A percentile compares a stretch with the other conserved stretches of the same genome.
Evolutionary conservation across 2,329 filamentous ascomycete species (phyloP).

Genomic region (Calonectria pauciramosa): DNA sequence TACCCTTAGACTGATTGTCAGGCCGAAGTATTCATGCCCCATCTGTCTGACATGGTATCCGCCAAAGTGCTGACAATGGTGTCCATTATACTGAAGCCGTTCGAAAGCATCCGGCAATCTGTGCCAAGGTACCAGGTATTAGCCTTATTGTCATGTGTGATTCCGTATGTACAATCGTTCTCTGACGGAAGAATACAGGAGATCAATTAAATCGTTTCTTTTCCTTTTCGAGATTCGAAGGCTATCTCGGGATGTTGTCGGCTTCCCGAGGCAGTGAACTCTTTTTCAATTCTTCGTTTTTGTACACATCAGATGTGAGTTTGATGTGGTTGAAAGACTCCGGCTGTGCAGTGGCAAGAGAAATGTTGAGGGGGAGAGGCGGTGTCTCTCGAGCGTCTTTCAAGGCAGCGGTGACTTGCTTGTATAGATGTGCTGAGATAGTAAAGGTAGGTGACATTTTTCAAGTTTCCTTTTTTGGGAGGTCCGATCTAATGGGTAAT

Average conservation of each 20-base stretch:
- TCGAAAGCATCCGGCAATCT: too few species aligned
- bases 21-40: too few species aligned
- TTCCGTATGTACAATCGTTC: too few species aligned
- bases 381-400: background rate
- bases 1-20: too few species aligned
- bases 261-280: background rate
- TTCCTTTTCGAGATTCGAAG: too few species aligned
- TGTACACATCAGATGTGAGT: background rate
- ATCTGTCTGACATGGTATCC: too few species aligned
- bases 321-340: background rate
- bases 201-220: too few species aligned
- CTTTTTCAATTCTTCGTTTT: background rate
- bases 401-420: background rate
- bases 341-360: background rate
- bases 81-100: too few species aligned
- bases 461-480: background rate
- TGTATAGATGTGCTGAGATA: background rate
- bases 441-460: background rate
- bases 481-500: background rate
- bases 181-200: too few species aligned
- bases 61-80: too few species aligned
- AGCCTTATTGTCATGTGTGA: too few species aligned
- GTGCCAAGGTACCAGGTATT: too few species aligned
- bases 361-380: background rate
- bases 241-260: background rate